phyloP scores from a whole-genome alignment of 2,329 filamentous ascomycete species.

The Pseudocercospora crystallina region DNA sequence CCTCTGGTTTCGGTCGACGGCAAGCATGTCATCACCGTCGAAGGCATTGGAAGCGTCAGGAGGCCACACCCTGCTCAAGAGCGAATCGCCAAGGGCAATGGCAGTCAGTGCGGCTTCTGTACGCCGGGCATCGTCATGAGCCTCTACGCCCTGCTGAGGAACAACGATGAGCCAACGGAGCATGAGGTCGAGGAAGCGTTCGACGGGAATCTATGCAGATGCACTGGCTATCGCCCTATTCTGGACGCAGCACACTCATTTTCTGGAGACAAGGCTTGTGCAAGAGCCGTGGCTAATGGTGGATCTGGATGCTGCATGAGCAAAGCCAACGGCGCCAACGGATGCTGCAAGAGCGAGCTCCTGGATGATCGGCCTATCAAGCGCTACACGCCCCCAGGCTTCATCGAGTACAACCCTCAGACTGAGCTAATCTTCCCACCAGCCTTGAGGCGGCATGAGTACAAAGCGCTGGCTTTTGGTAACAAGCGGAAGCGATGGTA shows the following conservation, averaged over 20 bases:
- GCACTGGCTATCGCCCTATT: constrained; percentile 92
- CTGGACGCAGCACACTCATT: constrained; percentile 93
- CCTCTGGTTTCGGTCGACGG: constrained; percentile 91
- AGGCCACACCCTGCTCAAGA: constrained; percentile 87
- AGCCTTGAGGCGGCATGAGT: constrained; percentile 75
- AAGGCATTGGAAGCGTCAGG: constrained; percentile 88
- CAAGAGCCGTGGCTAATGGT: constrained; percentile 57
- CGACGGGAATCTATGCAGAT: constrained; percentile 92
- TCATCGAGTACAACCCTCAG: constrained; percentile 91
- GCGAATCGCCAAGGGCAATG: constrained; percentile 84
- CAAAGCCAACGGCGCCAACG: constrained; percentile 52
- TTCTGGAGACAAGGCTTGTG: constrained; percentile 58
- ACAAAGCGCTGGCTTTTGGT: constrained; percentile 80
- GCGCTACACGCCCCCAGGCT: constrained; percentile 79
- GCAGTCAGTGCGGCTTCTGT: constrained; percentile 93
- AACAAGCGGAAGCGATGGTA: constrained; percentile 96
- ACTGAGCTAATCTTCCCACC: constrained; percentile 96
- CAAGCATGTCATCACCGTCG: constrained; percentile 96
- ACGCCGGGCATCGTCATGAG: constrained; percentile 98
- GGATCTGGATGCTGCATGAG: constrained; percentile 72
- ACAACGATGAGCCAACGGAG: constrained; percentile 73
- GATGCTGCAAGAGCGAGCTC: constrained; percentile 57
- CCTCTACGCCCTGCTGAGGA: constrained; percentile 86
- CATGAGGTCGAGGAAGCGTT: constrained; percentile 93
- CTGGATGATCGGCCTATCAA: constrained; percentile 49